Evolutionary conservation across 345 rosid genomes (phyloP), one percentile per base, ranked within the genome.

Genomic region (Mallotus nudiflorus): DNA sequence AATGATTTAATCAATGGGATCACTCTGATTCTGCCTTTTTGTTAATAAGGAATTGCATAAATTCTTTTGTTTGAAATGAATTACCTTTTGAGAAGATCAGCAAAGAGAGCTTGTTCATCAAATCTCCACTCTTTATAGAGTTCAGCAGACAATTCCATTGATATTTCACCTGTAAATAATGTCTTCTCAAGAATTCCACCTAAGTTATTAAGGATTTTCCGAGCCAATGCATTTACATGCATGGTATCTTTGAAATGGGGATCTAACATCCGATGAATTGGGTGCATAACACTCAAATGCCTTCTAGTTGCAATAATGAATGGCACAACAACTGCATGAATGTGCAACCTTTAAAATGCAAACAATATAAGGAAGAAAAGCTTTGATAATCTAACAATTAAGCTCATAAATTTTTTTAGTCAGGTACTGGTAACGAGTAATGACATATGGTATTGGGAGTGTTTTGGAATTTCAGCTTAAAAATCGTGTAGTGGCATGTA

Each of bases 231-330:
- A 74, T 89, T 89, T 68, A 85, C 75, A 72, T 87, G 91, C 82
- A 87, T 80, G 51, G 90, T 87, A 71, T 85, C 89, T 80, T 81
- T 87, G 85, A 89, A 82, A 82, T 89, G 91, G 40, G 91, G 95
- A 77, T 83, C 82, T 63, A 89, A 64, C 27, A 89, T 80, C 75
- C 71, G 74, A 67, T 87, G 84, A 66, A 89, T 67, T 22, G 95
- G 95, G 68, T 89, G 90, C 89, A 89, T 84, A 31, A 46, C 70
- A 57, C 95, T 89, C 67, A 89, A 54, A 39, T 85, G 88, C 72
- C 94, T 85, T 73, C 89, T 82, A 5, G 86, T 81, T 49, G 91
- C 91, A 75, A 89, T 89, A 29, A 89, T 77, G 86, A 87, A 84
- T 45, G 94, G 94, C 86, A 87, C 91, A 5, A 84, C 70, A 4